Percentiles rank a stretch among this genome's conserved stretches.
Conservation (phyloP, 129 eudicot genomes). For the Arctium lappa region DNA sequence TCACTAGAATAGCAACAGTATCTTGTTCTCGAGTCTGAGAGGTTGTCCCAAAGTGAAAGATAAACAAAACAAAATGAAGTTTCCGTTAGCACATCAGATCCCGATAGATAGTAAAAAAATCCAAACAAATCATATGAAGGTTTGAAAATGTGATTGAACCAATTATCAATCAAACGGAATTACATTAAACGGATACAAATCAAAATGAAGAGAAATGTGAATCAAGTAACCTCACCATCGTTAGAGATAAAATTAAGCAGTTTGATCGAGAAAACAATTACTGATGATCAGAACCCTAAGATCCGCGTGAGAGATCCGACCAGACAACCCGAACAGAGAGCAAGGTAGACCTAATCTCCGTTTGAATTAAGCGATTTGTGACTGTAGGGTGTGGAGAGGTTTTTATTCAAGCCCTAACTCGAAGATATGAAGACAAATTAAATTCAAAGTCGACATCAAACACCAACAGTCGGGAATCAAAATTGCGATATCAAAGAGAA, state of each 20-base stretch:
- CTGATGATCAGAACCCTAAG: constrained; percentile 18
- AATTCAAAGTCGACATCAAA: too few species aligned
- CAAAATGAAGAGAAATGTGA: not conserved
- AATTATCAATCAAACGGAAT: not conserved
- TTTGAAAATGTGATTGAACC: constrained; percentile 2
- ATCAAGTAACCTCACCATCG: constrained; percentile 41
- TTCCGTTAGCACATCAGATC: not conserved
- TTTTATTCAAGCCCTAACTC: too few species aligned
- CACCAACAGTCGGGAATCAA: too few species aligned
- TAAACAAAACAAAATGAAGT: constrained; percentile 7
- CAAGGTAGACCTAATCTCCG: not conserved
- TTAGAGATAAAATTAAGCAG: not conserved
- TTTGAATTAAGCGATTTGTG: too few species aligned
- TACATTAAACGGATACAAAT: constrained; percentile 29
- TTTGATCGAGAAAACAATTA: constrained; percentile 13
- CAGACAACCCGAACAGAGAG: constrained; percentile 18
- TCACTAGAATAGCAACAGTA: constrained; percentile 15
- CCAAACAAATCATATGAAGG: not conserved
- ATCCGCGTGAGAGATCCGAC: constrained; percentile 10
- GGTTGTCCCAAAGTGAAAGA: constrained; percentile 47
- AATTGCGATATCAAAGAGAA: too few species aligned
- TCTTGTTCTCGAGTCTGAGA: constrained; percentile 87
- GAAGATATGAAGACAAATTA: too few species aligned
- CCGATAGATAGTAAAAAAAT: constrained; percentile 13
- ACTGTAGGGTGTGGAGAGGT: too few species aligned